A percentile compares a stretch with the other conserved stretches of the same genome.
Evolutionary conservation across 2,329 filamentous ascomycete species (phyloP).

Genomic region (Colletotrichum costaricense): DNA sequence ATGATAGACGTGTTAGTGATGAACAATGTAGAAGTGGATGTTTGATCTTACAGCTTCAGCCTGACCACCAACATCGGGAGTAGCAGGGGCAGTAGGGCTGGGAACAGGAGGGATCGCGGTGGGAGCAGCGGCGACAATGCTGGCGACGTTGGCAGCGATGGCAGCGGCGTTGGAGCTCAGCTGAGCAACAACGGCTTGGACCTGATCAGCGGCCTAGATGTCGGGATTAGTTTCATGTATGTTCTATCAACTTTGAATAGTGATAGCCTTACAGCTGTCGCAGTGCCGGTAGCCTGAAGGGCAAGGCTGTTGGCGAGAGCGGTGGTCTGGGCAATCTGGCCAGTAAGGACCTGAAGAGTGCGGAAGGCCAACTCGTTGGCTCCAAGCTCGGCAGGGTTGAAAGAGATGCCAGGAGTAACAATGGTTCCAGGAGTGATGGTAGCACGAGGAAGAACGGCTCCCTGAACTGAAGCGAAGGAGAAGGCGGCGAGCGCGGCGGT

Average conservation of each 20-base stretch:
- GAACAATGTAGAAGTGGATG: too few species aligned
- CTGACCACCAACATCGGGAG: neutral
- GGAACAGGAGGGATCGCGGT: neutral
- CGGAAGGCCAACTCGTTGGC: neutral
- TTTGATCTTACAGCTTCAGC: neutral
- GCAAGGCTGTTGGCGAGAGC: neutral
- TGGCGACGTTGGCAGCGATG: neutral
- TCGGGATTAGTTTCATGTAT: neutral
- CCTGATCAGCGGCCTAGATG: neutral
- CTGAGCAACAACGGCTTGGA: neutral
- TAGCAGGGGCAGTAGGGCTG: neutral
- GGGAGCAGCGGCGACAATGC: neutral
- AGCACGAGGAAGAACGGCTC: neutral
- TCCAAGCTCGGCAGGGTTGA: neutral
- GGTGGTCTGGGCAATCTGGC: neutral
- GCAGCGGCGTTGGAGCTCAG: neutral
- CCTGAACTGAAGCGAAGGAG: constrained; percentile 20
- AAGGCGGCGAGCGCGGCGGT: constrained; percentile 31
- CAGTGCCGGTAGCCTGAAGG: neutral
- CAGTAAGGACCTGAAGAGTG: neutral
- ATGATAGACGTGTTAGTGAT: neutral
- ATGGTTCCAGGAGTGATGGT: constrained; percentile 4
- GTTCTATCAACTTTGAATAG: neutral
- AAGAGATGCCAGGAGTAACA: neutral
- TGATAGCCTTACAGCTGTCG: neutral